Evolutionary conservation across 2,329 filamentous ascomycete genomes (phyloP), one percentile per base, ranked within the genome.

Genomic region (Ilyonectria mors-panacis): DNA sequence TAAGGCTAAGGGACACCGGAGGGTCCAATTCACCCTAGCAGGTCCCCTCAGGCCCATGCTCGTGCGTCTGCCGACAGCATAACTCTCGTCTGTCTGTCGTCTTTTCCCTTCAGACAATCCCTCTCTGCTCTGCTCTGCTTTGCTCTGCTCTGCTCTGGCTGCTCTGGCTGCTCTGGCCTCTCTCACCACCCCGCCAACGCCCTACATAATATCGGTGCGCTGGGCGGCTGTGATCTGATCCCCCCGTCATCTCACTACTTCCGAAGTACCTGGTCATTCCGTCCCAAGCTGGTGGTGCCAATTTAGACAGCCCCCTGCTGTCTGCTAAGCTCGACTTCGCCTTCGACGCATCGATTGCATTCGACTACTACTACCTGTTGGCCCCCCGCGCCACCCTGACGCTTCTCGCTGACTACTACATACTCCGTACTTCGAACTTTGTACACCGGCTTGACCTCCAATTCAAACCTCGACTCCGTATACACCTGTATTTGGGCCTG

Each of bases 11-110:
- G 54, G 62, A 67, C 51, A 37, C 55, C 39, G 39, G 59, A 70
- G 51, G 62, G 61, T 69, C 67, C 54, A 65, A 62, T 70, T 65
- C 66, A 71, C 50, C 55, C 63, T 51, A 60, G 63, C 63, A 60
- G 26, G 30, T 56, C 50, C 37, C n/a, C 39, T 47, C 19, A 30
- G 39, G 17, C 54, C 57, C 63, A 56, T 65, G 57, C 57, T 50
- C 50, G 33, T 65, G 63, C 63, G 57, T 57, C 51, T 61, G 51
- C 63, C 51, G 44, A 60, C 57, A 51, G 45, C 63, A 57, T 60
- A 42, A 51, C 48, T 53, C 51, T 59, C 57, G 44, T n/a, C 63
- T 44, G 58, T 57, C 53, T 56, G 21, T 28, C 44, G 53, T 55
- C 50, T 47, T 54, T 19, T 33, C 42, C 37, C 51, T 35, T 37